Evolutionary conservation across 306 rosid species (phyloP).

Genomic region (Fragaria vesca): DNA sequence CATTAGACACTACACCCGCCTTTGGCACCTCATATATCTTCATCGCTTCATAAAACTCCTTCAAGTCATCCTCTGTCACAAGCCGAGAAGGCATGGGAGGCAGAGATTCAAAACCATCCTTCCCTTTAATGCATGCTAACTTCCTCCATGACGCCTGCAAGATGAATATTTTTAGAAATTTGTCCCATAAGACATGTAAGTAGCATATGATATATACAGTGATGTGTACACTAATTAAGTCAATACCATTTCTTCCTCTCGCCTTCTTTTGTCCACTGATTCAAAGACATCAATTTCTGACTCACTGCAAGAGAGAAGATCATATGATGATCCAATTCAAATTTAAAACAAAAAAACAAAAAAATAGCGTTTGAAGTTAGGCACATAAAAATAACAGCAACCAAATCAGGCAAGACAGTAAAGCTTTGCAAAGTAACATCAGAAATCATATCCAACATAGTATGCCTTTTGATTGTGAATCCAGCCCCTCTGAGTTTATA

Average conservation of each 20-base stretch:
- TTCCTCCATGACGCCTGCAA: slow-evolving; percentile 83
- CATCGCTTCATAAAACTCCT: slow-evolving; percentile 81
- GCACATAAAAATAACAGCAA: background rate
- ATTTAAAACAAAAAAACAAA: background rate
- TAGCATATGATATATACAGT: slow-evolving; percentile 1
- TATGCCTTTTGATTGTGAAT: slow-evolving; percentile 8
- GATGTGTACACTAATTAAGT: slow-evolving; percentile 6
- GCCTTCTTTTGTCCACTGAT: slow-evolving; percentile 78
- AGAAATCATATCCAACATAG: slow-evolving; percentile 1
- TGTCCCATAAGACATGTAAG: slow-evolving; percentile 9
- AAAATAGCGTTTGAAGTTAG: background rate
- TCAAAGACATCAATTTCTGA: slow-evolving; percentile 91
- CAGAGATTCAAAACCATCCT: slow-evolving; percentile 46
- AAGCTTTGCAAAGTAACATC: slow-evolving; percentile 13
- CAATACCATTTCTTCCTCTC: slow-evolving; percentile 74
- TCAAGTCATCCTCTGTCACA: slow-evolving; percentile 85
- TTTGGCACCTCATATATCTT: slow-evolving; percentile 79
- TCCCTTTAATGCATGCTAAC: slow-evolving; percentile 46
- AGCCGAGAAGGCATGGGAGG: slow-evolving; percentile 80
- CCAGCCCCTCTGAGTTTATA: background rate
- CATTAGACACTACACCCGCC: slow-evolving; percentile 44
- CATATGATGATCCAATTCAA: slow-evolving; percentile 12
- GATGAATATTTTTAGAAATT: slow-evolving; percentile 20
- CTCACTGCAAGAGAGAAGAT: slow-evolving; percentile 60
- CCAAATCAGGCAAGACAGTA: slow-evolving; percentile 15